Conservation (phyloP, 129 eudicot genomes). For the Saposhnikovia divaricata region DNA sequence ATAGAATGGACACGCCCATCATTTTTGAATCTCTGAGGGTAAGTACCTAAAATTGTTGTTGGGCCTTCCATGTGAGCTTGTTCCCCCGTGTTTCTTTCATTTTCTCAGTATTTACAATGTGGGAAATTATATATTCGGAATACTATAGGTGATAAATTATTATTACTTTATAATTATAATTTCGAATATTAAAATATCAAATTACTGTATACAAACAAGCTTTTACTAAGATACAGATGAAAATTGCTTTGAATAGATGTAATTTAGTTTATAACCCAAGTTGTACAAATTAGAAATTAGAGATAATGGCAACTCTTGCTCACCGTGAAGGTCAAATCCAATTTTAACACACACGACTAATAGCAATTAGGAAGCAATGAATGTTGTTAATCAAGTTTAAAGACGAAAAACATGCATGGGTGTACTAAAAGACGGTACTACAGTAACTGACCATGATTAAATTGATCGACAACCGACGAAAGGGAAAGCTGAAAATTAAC, state of each 20-base stretch:
- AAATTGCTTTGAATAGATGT: too few relatives aligned
- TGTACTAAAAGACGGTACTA: background rate
- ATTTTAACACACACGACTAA: background rate
- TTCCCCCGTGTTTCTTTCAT: background rate
- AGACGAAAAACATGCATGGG: background rate
- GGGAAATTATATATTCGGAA: too few relatives aligned
- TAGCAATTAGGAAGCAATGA: background rate
- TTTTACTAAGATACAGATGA: too few relatives aligned
- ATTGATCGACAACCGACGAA: background rate
- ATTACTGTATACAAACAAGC: too few relatives aligned
- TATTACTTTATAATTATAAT: too few relatives aligned
- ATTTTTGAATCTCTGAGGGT: background rate
- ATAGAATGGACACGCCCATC: background rate
- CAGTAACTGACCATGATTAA: background rate
- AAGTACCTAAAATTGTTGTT: background rate
- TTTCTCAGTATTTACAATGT: background rate
- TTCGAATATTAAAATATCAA: too few relatives aligned
- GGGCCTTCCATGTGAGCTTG: slow-evolving; percentile 2
- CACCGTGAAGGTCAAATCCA: background rate
- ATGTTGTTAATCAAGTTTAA: background rate
- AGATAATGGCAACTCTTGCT: background rate
- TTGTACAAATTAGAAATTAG: too few relatives aligned
- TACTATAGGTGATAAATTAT: too few relatives aligned
- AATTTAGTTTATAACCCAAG: too few relatives aligned
- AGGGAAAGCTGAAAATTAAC: background rate